phyloP scores from a whole-genome alignment of 441 rosid species.

The Adansonia gregorii region DNA sequence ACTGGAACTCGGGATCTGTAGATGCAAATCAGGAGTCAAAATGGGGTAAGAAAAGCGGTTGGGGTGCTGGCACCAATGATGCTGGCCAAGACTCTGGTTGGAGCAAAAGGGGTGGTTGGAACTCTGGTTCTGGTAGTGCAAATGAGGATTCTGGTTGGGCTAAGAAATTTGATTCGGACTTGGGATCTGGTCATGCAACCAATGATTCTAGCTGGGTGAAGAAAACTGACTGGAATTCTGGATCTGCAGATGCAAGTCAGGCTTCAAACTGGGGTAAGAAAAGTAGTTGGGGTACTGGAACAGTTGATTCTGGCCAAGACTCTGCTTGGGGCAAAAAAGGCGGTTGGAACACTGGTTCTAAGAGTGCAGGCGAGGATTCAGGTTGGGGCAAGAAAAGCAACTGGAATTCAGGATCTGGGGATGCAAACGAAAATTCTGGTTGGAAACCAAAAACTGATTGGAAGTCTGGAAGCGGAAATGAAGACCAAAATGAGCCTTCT shows the following conservation, averaged over 20 bases:
- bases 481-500: conserved; percentile 32
- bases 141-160: conserved; percentile 38
- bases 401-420: conserved; percentile 16
- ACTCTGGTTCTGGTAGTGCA: conserved; percentile 23
- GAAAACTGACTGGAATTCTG: conserved; percentile 11
- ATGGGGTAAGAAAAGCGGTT: conserved; percentile 20
- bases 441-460: conserved; percentile 23
- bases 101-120: conserved; percentile 13
- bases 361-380: not conserved
- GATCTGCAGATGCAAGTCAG: not conserved
- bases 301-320: conserved; percentile 25
- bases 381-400: conserved; percentile 16
- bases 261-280: conserved; percentile 33
- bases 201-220: conserved; percentile 36
- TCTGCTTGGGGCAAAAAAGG: conserved; percentile 34
- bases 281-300: conserved; percentile 9
- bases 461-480: conserved; percentile 39
- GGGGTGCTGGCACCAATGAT: conserved; percentile 13
- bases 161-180: conserved; percentile 34
- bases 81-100: conserved; percentile 26
- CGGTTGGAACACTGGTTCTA: conserved; percentile 25
- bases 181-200: conserved; percentile 36
- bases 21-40: conserved; percentile 26
- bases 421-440: not conserved
- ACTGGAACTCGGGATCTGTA: conserved; percentile 1